Evolutionary conservation across 1,139 yeast genomes (phyloP).

Genomic region (Citeromyces siamensis): DNA sequence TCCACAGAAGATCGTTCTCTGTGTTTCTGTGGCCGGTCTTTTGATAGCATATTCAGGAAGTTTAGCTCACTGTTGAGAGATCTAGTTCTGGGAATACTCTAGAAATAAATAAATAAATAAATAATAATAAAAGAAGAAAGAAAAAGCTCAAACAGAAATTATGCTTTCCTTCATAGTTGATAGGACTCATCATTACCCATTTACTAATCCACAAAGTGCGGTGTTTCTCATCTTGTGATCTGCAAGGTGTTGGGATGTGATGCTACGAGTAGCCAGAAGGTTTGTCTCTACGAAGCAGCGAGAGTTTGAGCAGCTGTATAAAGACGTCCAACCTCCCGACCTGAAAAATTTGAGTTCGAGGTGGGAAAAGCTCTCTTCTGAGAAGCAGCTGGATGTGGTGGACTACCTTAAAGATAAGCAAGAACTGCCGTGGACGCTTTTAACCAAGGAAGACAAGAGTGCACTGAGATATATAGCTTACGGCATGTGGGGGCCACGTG

Average conservation of each 20-base stretch:
- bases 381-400: slow-evolving; percentile 45
- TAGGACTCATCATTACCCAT: too few species aligned
- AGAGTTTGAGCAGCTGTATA: slow-evolving; percentile 4
- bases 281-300: neutral
- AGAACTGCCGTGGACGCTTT: slow-evolving; percentile 46
- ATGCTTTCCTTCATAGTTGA: too few species aligned
- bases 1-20: too few species aligned
- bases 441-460: slow-evolving; percentile 38
- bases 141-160: too few species aligned
- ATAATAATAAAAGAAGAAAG: too few species aligned
- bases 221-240: too few species aligned
- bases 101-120: too few species aligned
- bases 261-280: neutral
- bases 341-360: slow-evolving; percentile 31
- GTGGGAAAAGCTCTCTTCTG: slow-evolving; percentile 44
- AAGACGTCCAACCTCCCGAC: slow-evolving; percentile 19
- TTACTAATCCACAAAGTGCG: too few species aligned
- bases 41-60: too few species aligned
- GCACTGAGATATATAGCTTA: slow-evolving; percentile 48
- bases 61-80: too few species aligned
- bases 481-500: slow-evolving; percentile 53
- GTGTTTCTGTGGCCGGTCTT: too few species aligned
- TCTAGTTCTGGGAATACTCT: too few species aligned
- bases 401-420: slow-evolving; percentile 44
- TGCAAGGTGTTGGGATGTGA: neutral